Evolutionary conservation across 2,329 filamentous ascomycete genomes (phyloP), one percentile per base, ranked within the genome.

Genomic region (Stachybotrys chlorohalonatus): DNA sequence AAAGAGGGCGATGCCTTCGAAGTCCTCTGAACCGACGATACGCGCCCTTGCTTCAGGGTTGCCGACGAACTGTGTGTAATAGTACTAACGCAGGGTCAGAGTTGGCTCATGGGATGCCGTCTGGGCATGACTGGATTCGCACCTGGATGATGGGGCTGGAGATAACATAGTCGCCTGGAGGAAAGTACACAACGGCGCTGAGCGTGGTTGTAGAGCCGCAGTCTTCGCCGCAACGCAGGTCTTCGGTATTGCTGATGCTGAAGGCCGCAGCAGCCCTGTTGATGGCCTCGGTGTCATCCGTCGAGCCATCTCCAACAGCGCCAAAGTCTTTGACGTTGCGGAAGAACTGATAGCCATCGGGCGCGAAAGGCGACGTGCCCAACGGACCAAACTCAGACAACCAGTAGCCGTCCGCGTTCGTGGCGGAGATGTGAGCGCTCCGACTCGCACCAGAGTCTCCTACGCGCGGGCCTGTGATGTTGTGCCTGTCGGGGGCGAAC

Each of bases 161-260:
- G 61, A 95, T 83, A 11, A 86, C 65, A 67, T 95, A 95, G 51
- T 83, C 93, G 59, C 90, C 90, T 7, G 87, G 77, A 17, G 90
- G 90, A 74, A 95, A 94, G 75, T 93, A 95, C 53, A 95, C 83
- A 15, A 95, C 74, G 17, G 89, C 90, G 0, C 90, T 90, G 1
- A 83, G 81, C 9, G 81, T 81, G 2, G 91, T 95, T 30, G 82
- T 83, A 2, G 89, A 93, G 65, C 91, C 86, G 65, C 91, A 96
- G 59, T 82, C 81, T 59, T 81, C 68, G 39, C 87, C 89, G 66
- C 91, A 96, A 47, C 91, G 86, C 62, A 78, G 75, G 24, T 89
- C 56, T 15, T 49, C 88, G 32, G 81, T 80, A 3, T 81, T 76
- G 65, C 95, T 87, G 58, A 36, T 11, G 32, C 36, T 52, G 31